Conservation (phyloP, 2,329 filamentous ascomycete species). For the Orbilia brochopaga region DNA sequence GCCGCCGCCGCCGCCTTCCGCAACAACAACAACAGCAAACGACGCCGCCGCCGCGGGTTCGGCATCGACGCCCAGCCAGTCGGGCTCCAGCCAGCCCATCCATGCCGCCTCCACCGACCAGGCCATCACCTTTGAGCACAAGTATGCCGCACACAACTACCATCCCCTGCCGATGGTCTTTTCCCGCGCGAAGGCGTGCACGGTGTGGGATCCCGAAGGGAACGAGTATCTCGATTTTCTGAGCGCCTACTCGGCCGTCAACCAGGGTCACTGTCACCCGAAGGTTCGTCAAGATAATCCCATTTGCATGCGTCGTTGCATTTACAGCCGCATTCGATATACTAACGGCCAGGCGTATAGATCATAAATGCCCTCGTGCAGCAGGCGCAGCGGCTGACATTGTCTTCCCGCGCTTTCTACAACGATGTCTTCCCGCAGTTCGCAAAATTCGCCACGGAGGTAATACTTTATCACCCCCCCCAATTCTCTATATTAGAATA, state of each 20-base stretch:
- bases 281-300: conserved; percentile 68
- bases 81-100: conserved; percentile 58
- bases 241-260: conserved; percentile 96
- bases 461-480: conserved; percentile 57
- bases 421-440: conserved; percentile 98
- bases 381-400: conserved; percentile 85
- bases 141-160: conserved; percentile 97
- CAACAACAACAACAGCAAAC: too few relatives aligned
- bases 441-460: conserved; percentile 85
- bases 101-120: conserved; percentile 79
- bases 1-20: conserved; percentile 33
- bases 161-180: conserved; percentile 96
- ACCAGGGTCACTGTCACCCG: conserved; percentile 97
- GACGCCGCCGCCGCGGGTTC: conserved; percentile 4
- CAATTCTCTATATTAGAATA: neutral
- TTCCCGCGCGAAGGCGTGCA: conserved; percentile 78
- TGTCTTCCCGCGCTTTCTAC: conserved; percentile 94
- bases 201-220: conserved; percentile 96
- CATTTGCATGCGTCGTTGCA: neutral
- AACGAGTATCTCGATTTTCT: conserved; percentile 96
- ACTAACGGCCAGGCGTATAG: conserved; percentile 7
- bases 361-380: conserved; percentile 81
- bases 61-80: conserved; percentile 19
- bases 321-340: neutral
- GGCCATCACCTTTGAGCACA: conserved; percentile 80